Conservation (phyloP, 768 basidiomycete genomes). For the Trametes cinnabarina region DNA sequence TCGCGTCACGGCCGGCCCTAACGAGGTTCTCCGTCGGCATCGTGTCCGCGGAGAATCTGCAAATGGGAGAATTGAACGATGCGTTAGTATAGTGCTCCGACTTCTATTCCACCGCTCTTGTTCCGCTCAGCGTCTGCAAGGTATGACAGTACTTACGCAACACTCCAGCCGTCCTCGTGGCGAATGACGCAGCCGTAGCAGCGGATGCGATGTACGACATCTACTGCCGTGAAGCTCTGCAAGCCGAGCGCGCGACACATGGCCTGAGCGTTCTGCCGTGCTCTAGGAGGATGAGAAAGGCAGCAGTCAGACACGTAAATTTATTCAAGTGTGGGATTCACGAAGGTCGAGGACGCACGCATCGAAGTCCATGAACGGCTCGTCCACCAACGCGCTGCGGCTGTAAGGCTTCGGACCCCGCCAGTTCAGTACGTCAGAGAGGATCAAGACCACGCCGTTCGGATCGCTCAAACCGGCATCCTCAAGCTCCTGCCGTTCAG, state of each 20-base stretch:
- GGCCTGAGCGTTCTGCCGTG: conserved; percentile 37
- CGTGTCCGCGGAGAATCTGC: conserved; percentile 91
- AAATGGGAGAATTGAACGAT: conserved; percentile 20
- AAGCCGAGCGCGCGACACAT: conserved; percentile 58
- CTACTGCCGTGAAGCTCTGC: conserved; percentile 59
- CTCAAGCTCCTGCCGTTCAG: conserved; percentile 70
- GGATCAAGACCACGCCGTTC: conserved; percentile 54
- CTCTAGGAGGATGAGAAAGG: conserved; percentile 34
- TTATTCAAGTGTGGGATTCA: not conserved
- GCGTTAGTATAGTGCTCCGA: not conserved
- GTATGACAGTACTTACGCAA: conserved; percentile 51
- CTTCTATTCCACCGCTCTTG: not conserved
- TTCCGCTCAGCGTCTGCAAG: not conserved
- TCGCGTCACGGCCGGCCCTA: conserved; percentile 60
- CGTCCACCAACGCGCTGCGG: not conserved
- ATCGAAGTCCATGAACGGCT: conserved; percentile 21
- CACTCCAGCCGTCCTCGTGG: conserved; percentile 72
- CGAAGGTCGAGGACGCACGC: not conserved
- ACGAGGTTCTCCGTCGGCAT: conserved; percentile 69
- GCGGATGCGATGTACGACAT: conserved; percentile 68
- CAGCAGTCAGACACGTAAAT: not conserved
- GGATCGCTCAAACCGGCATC: conserved; percentile 59
- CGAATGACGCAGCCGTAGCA: conserved; percentile 72
- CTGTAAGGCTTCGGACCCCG: conserved; percentile 36
- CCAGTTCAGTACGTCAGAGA: conserved; percentile 53